Conservation (phyloP, 164 flowering plant genomes). For the Echeveria elegans region DNA sequence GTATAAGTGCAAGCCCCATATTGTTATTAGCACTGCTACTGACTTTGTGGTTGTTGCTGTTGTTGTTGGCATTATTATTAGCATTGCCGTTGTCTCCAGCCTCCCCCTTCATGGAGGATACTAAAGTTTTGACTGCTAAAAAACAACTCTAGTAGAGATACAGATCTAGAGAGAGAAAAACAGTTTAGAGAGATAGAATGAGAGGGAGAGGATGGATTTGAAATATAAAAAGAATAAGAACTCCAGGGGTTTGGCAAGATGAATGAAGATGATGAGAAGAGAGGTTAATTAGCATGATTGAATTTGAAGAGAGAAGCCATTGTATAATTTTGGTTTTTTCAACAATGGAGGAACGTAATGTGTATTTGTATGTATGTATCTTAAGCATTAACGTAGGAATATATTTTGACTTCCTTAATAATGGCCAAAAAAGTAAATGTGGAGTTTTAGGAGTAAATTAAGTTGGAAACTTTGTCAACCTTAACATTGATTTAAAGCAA, state of each 20-base stretch:
- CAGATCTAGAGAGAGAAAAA: background rate
- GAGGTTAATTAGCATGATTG: background rate
- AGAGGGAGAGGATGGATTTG: background rate
- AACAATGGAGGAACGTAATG: background rate
- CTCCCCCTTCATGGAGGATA: background rate
- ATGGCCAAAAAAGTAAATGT: background rate
- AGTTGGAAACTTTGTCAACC: background rate
- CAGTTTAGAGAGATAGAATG: background rate
- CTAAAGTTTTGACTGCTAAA: background rate
- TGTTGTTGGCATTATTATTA: background rate
- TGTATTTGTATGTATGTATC: background rate
- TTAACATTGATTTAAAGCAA: slow-evolving; percentile 1
- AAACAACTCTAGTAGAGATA: too few relatives aligned
- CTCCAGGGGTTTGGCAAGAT: background rate
- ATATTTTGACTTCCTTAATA: slow-evolving; percentile 8
- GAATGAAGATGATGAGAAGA: background rate
- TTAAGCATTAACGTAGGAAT: background rate
- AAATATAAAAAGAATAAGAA: too few relatives aligned
- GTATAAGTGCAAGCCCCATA: background rate
- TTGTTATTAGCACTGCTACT: background rate
- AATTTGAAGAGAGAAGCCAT: background rate
- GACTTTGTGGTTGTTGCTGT: background rate
- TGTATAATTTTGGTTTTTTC: background rate
- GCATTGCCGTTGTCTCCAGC: background rate
- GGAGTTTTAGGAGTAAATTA: background rate